phyloP scores from a whole-genome alignment of 2,329 filamentous ascomycete genomes.

The Stromatinia cepivora region DNA sequence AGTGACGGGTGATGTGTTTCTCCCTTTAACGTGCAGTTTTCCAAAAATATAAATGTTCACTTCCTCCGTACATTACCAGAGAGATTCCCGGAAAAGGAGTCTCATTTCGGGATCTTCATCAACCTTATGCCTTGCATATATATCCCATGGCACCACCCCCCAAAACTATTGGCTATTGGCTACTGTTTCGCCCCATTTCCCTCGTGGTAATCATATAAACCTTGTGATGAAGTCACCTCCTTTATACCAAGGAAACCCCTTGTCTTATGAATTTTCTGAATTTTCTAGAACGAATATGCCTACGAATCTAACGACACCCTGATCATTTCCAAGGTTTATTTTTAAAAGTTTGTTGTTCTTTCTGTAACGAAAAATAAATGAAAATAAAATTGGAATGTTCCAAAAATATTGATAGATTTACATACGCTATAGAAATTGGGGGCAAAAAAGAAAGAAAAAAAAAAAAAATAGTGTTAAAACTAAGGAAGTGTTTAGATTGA shows the following conservation, averaged over 20 bases:
- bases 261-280: not conserved
- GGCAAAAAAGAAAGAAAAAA: not conserved
- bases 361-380: slow-evolving; percentile 13
- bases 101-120: not conserved
- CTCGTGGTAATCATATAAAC: not conserved
- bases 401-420: slow-evolving; percentile 8
- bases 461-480: not conserved
- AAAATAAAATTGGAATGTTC: slow-evolving; percentile 6
- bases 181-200: not conserved
- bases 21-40: not conserved
- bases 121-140: not conserved
- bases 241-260: not conserved
- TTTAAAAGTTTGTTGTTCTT: not conserved
- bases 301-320: too few species aligned
- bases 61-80: too few species aligned
- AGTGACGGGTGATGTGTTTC: not conserved
- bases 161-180: not conserved
- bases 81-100: not conserved
- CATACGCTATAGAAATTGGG: not conserved
- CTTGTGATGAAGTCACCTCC: slow-evolving; percentile 20
- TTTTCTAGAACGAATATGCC: not conserved
- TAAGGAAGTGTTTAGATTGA: not conserved
- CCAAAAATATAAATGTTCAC: not conserved
- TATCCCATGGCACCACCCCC: not conserved
- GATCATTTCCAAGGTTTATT: not conserved